Conservation (phyloP, 352 stramenopile genomes). For the Pythium brachiatum region DNA sequence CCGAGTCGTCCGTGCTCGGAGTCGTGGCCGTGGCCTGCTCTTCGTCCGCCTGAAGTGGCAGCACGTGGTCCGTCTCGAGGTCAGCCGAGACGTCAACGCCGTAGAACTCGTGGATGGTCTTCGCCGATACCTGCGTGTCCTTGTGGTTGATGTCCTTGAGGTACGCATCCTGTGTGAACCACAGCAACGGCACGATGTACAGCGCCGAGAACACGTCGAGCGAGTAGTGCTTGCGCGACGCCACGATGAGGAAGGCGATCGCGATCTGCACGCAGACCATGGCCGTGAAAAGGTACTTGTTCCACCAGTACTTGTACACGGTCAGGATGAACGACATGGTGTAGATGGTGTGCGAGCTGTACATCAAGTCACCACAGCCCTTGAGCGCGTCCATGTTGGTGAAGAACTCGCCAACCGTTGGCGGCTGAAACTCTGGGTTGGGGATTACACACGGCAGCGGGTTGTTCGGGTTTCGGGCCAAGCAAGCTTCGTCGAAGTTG, state of each 20-base stretch:
- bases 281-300: constrained; percentile 64
- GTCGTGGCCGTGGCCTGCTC: constrained; percentile 12
- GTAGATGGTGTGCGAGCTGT: constrained; percentile 92
- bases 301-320: constrained; percentile 86
- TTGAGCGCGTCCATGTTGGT: constrained; percentile 77
- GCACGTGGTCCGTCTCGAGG: constrained; percentile 7
- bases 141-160: constrained; percentile 82
- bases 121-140: constrained; percentile 56
- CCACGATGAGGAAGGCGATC: constrained; percentile 88
- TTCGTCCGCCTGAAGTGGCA: not conserved
- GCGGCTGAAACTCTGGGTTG: constrained; percentile 78
- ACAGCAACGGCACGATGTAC: constrained; percentile 88
- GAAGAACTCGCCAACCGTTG: constrained; percentile 47
- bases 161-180: constrained; percentile 79
- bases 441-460: constrained; percentile 46
- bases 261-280: constrained; percentile 77
- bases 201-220: constrained; percentile 87
- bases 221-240: constrained; percentile 89
- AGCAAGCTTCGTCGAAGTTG: constrained; percentile 62
- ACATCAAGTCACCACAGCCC: constrained; percentile 91
- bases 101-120: constrained; percentile 70
- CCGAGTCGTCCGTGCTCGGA: constrained; percentile 3
- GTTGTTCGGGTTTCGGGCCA: constrained; percentile 52
- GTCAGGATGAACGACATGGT: constrained; percentile 86
- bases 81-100: constrained; percentile 38